Evolutionary conservation across 2,329 filamentous ascomycete species (phyloP), one percentile per base, ranked within the genome.

Genomic region (Fusarium decemcellulare): DNA sequence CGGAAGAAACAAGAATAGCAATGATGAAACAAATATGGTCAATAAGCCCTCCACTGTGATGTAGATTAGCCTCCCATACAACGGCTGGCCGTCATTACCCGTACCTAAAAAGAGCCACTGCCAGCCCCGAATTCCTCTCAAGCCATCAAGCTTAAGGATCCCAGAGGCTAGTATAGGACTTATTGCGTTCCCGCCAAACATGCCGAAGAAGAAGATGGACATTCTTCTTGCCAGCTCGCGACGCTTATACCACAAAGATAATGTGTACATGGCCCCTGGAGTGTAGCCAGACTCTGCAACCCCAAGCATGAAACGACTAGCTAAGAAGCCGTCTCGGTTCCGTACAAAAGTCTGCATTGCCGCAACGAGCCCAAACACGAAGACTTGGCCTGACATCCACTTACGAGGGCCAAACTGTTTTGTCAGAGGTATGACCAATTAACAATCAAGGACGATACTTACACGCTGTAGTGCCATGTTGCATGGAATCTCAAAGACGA

Each of bases 241-340:
- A 40, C 80, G 80, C 0, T 79, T 82, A 59, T 87, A 87, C 84
- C 84, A 87, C 2, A 81, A 85, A 0, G 85, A 86, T 5, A 87
- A 74, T 0, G 84, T 86, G 60, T 85, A 87, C 10, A 87, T 81
- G 0, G 82, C 80, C 1, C 84, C 85, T 0, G 85, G 85, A 18
- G 86, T 87, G 57, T 85, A 87, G 1, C 85, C 85, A 0, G 84
- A 81, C 70, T 87, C 85, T 9, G 81, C 79, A 32, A 87, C 74
- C 0, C 85, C 85, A 7, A 87, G 78, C 16, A 86, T 71, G 1
- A 82, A 59, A 9, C 85, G 79, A 1, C 81, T 80, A 2, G 81
- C 71, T 2, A 87, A 76, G 59, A 85, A 87, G 1, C 84, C 83
- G 1, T 76, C 77, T 16, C 80, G 78, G 56, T 83, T 79, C 2